phyloP scores from a whole-genome alignment of 169 alveolate genomes.

The Neospora caninum region DNA sequence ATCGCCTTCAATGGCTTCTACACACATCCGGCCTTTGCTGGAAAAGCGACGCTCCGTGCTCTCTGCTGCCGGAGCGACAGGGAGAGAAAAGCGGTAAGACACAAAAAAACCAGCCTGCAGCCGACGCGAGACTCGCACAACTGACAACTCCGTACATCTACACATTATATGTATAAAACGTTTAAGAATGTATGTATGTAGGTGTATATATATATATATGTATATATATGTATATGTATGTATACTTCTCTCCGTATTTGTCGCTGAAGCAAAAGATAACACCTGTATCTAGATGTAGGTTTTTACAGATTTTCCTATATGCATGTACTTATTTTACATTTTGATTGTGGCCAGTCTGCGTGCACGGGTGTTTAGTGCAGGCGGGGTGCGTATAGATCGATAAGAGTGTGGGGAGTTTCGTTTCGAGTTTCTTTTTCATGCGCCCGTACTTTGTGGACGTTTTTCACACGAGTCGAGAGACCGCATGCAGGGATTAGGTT shows the following conservation, averaged over 20 bases:
- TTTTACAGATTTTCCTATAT: too few species aligned
- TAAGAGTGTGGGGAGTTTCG: too few species aligned
- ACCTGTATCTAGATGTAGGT: too few species aligned
- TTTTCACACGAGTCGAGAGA: too few species aligned
- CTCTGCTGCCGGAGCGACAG: neutral
- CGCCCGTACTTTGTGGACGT: too few species aligned
- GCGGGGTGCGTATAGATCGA: too few species aligned
- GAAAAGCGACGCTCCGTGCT: neutral
- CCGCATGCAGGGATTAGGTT: too few species aligned
- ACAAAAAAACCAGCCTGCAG: neutral
- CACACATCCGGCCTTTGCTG: constrained; percentile 47
- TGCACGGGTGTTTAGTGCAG: too few species aligned
- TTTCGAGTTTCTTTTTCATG: too few species aligned
- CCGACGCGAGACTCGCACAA: neutral
- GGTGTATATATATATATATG: neutral
- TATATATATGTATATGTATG: constrained; percentile 9
- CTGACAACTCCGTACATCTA: neutral
- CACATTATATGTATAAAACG: neutral
- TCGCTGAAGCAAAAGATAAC: too few species aligned
- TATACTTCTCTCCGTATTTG: neutral
- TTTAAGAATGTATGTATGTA: neutral
- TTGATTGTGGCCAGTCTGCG: too few species aligned
- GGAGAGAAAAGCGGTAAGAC: neutral
- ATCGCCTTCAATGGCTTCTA: constrained; percentile 22
- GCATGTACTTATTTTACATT: too few species aligned